Base-by-base conservation (phyloP, 2,329 filamentous ascomycete species). In the Rugonectria rugulosa region DNA sequence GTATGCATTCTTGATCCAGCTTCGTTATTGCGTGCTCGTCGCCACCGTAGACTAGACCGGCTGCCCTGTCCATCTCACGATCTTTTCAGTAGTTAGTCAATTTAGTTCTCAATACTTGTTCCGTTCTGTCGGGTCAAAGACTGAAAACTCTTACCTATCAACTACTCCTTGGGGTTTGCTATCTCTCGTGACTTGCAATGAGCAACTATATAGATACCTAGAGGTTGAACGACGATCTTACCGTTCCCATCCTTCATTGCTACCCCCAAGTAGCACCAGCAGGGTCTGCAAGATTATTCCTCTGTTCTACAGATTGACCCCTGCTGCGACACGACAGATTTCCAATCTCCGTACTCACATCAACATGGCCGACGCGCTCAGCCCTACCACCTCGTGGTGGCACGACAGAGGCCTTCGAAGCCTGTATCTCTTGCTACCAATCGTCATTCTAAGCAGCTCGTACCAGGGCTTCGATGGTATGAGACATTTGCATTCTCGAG, bases 321-420 rank as follows among this genome's bases (percentile, higher is more conserved):
- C n/a, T n/a, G n/a, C n/a, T n/a, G n/a, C n/a, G n/a, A n/a, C n/a
- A n/a, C n/a, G n/a, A n/a, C n/a, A n/a, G n/a, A n/a, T n/a, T 27
- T 27, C 24, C 6, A 27, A 7, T 27, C 24, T 6, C 24, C 6
- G 6, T 27, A 11, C 19, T 7, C 5, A 4, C n/a, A 11, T 38
- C 34, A 21, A 19, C 8, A 38, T 21, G 34, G 8, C 34, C 6
- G 34, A 38, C 11, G 10, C 19, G 17, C 34, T 38, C 34, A 20
- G 17, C 40, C 23, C 23, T 15, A 24, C 45, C 45, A 26, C 36
- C 34, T 20, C 49, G 27, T 52, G 49, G 49, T 29, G 26, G 14
- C 41, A 45, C 49, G 49, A 52, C 49, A 34, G 36, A 12, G 49
- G 49, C n/a, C 40, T 52, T 9, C 20, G 49, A 5, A 45, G 29